Conservation (phyloP, 2,329 filamentous ascomycete species). For the Byssothecium circinans region DNA sequence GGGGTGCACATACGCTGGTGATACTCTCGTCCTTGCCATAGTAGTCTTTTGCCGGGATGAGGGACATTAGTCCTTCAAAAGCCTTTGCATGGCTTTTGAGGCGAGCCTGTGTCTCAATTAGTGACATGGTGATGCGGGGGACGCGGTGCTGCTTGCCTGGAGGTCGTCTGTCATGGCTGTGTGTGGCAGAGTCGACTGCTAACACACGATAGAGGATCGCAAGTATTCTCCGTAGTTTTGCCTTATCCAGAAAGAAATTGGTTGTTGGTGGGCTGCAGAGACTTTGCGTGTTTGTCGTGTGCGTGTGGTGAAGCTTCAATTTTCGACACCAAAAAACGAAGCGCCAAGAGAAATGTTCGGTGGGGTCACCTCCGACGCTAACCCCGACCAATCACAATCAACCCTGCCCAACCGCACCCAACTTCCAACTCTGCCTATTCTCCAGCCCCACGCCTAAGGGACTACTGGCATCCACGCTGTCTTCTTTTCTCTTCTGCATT, state of each 20-base stretch:
- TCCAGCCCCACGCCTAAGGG: too few species aligned
- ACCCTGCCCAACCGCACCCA: neutral
- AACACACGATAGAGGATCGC: too few species aligned
- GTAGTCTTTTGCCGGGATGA: slow-evolving; percentile 89
- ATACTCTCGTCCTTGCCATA: slow-evolving; percentile 71
- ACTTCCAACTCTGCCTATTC: too few species aligned
- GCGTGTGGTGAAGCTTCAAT: slow-evolving; percentile 26
- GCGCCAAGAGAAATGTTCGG: slow-evolving; percentile 22
- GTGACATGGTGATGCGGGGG: slow-evolving; percentile 27
- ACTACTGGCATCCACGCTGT: too few species aligned
- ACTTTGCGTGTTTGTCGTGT: slow-evolving; percentile 23
- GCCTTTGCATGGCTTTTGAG: slow-evolving; percentile 66
- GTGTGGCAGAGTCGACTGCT: neutral
- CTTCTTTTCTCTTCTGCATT: too few species aligned
- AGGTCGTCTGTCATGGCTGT: slow-evolving; percentile 45
- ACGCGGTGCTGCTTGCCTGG: slow-evolving; percentile 38
- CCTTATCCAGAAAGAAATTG: neutral
- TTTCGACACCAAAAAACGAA: slow-evolving; percentile 19
- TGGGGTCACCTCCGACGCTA: slow-evolving; percentile 7
- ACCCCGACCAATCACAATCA: slow-evolving; percentile 1
- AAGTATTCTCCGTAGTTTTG: too few species aligned
- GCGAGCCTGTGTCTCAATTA: slow-evolving; percentile 51
- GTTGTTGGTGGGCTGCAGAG: slow-evolving; percentile 7
- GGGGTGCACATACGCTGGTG: slow-evolving; percentile 66
- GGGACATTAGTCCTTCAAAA: slow-evolving; percentile 82